Evolutionary conservation across 139 green algal genomes (phyloP), one percentile per base, ranked within the genome.

Genomic region (Nannochloris sp.): DNA sequence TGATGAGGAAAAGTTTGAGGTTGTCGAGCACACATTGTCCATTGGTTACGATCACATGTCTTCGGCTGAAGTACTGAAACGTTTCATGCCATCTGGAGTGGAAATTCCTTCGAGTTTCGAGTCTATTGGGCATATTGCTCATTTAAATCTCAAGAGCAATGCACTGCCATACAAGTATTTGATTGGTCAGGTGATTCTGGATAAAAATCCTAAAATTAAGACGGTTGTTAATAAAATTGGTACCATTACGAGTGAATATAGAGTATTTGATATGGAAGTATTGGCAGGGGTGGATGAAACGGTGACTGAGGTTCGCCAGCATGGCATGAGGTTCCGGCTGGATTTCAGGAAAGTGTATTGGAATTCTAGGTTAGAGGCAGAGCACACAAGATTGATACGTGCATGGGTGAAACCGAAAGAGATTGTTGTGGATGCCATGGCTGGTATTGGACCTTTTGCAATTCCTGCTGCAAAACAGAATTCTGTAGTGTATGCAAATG

Each of bases 201-300:
- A 98, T 71, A 99, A 99, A 65, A 97, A 99, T 69, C 79, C 84
- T 2, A 48, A 75, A 21, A 76, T 99, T 40, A 74, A 69, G 27
- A 96, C 88, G 1, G 81, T 99, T 3, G 82, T 99, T 15, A 99
- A 97, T 77, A 99, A 99, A 83, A 53, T 90, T 34, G 89, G 83
- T 29, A 81, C 36, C 27, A 96, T 98, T 19, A 84, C 95, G 31
- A 96, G 89, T 61, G 83, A 95, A 75, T 98, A 85, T 67, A 79
- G 93, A 7, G 92, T 97, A 44, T 95, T 97, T 36, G 27, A 78
- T 0, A 92, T 96, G 82, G 93, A 98, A 72, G 75, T 98, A 9
- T 70, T 99, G 6, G 94, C 90, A 1, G 92, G 93, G 12, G 74
- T 89, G 36, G 25, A 59, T 24, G 18, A 53, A 34, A 63, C 66